A percentile compares a stretch with the other conserved stretches of the same genome.
Evolutionary conservation across 2,329 filamentous ascomycete genomes (phyloP).

Genomic region (Alternaria longipes): DNA sequence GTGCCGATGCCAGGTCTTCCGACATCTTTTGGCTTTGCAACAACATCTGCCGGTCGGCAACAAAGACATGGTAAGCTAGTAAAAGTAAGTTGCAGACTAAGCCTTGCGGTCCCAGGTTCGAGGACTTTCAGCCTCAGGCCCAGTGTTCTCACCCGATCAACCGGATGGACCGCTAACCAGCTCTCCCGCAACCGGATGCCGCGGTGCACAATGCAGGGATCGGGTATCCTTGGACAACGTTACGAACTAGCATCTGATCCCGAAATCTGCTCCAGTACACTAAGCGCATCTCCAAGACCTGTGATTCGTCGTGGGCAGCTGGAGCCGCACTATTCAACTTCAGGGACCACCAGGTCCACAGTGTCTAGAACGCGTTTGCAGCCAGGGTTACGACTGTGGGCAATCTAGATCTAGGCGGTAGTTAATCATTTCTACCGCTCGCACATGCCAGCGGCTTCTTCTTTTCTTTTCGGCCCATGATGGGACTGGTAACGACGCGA

Average conservation of each 20-base stretch:
- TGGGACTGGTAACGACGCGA: neutral
- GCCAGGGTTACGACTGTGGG: neutral
- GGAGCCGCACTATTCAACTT: neutral
- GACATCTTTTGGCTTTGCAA: neutral
- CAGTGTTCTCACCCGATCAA: neutral
- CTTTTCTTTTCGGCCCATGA: neutral
- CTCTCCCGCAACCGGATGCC: conserved; percentile 5
- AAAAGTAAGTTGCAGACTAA: conserved; percentile 1
- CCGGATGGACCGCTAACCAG: conserved; percentile 4
- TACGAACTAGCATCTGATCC: neutral
- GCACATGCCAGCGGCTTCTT: conserved; percentile 5
- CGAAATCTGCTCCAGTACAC: neutral
- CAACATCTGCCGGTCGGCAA: neutral
- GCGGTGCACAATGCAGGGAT: conserved; percentile 1
- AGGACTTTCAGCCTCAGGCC: neutral
- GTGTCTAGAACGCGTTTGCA: conserved; percentile 1
- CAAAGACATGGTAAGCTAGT: neutral
- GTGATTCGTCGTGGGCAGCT: neutral
- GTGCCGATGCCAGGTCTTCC: neutral
- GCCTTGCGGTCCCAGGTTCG: neutral
- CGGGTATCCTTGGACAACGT: neutral
- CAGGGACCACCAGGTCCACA: neutral
- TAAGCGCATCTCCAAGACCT: neutral
- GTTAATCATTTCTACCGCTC: neutral
- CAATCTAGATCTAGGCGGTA: neutral